Evolutionary conservation across 345 rosid species (phyloP).

Genomic region (Populus alba): DNA sequence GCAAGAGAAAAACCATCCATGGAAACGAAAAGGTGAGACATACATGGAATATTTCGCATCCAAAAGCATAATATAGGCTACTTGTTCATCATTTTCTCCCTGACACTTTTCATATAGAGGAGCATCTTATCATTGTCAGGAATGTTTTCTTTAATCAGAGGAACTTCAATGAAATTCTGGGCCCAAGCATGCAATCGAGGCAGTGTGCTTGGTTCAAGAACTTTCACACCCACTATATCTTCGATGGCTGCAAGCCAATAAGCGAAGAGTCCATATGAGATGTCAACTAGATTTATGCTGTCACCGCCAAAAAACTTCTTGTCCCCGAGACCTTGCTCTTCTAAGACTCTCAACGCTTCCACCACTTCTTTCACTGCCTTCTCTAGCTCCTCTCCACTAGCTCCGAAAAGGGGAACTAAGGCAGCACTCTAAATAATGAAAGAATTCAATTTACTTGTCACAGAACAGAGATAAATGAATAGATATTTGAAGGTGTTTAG

Average conservation of each 20-base stretch:
- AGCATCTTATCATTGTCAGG: neutral
- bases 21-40: neutral
- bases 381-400: slow-evolving; percentile 1
- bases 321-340: slow-evolving; percentile 13
- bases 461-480: neutral
- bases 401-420: neutral
- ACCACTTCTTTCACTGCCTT: neutral
- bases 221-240: neutral
- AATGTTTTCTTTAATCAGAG: slow-evolving; percentile 9
- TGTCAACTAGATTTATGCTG: neutral
- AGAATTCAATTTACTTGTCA: neutral
- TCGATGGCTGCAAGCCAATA: neutral
- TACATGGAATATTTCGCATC: neutral
- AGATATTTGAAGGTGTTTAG: neutral
- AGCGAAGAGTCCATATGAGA: neutral
- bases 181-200: slow-evolving; percentile 18
- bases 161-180: slow-evolving; percentile 4
- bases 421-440: neutral
- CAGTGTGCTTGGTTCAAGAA: slow-evolving; percentile 1
- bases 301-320: slow-evolving; percentile 20
- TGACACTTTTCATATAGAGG: neutral
- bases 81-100: neutral
- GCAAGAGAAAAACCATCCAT: neutral
- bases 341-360: neutral
- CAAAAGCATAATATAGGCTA: neutral